phyloP scores from a whole-genome alignment of 108 stramenopile genomes.

The Cyclostephanos invisitatus region DNA sequence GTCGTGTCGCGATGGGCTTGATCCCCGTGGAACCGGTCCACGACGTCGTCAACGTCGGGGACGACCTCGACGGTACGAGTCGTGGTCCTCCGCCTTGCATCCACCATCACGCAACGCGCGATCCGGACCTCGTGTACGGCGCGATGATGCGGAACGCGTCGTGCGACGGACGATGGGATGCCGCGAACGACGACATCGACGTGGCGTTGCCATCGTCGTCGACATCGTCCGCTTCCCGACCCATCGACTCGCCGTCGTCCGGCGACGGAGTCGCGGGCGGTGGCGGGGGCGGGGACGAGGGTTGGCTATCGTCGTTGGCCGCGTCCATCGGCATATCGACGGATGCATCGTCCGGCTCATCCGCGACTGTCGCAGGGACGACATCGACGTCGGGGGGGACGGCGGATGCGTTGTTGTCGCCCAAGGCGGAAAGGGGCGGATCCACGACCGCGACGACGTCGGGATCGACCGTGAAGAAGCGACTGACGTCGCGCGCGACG shows the following conservation, averaged over 20 bases:
- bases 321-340: constrained; percentile 58
- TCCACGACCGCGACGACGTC: no score
- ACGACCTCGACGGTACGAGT: constrained; percentile 3
- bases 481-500: constrained; percentile 8
- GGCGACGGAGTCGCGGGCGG: not conserved
- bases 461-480: constrained; percentile 23
- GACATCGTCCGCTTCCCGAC: not conserved
- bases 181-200: constrained; percentile 67
- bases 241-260: not conserved
- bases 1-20: constrained; percentile 41
- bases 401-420: constrained; percentile 12
- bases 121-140: constrained; percentile 76
- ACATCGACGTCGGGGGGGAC: constrained; percentile 23
- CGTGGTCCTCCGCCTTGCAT: constrained; percentile 16
- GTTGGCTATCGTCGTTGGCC: constrained; percentile 75
- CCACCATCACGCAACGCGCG: constrained; percentile 64
- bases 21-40: constrained; percentile 13
- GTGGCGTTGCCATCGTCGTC: constrained; percentile 56
- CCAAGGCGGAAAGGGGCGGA: constrained; percentile 23
- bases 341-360: constrained; percentile 42
- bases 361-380: not conserved
- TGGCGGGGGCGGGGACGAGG: constrained; percentile 59
- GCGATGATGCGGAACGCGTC: constrained; percentile 77
- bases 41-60: not conserved
- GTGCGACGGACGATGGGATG: constrained; percentile 87